A percentile compares a stretch with the other conserved stretches of the same genome.
phyloP scores from a whole-genome alignment of 371 early-diverging fungal species.

The Circinella umbellata region DNA sequence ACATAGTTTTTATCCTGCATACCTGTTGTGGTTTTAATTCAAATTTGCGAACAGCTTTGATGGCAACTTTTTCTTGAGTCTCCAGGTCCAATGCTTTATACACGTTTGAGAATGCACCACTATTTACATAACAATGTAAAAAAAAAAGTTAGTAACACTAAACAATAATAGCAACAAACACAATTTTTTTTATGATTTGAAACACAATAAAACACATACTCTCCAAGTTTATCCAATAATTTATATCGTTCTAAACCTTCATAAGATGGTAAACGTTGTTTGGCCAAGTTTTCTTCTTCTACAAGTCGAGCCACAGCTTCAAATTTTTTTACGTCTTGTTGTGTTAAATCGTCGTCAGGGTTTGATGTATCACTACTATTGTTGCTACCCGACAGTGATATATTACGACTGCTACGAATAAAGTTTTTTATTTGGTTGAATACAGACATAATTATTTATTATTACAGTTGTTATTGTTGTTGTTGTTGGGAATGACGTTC shows the following conservation, averaged over 20 bases:
- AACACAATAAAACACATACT: constrained; percentile 38
- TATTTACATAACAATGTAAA: constrained; percentile 17
- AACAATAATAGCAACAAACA: background rate
- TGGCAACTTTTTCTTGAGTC: constrained; percentile 66
- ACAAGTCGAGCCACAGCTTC: constrained; percentile 26
- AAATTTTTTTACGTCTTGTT: constrained; percentile 25
- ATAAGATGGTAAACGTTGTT: constrained; percentile 21
- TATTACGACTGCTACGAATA: constrained; percentile 14
- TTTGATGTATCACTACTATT: background rate
- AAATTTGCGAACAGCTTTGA: constrained; percentile 73
- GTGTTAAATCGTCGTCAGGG: constrained; percentile 3
- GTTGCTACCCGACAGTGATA: background rate
- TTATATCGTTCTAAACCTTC: constrained; percentile 48
- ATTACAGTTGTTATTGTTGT: no score
- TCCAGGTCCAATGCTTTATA: constrained; percentile 65
- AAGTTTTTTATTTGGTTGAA: constrained; percentile 21
- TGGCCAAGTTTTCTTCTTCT: constrained; percentile 25
- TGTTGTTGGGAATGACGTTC: no score
- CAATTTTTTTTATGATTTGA: no score
- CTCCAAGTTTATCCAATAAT: constrained; percentile 60
- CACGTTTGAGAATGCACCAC: constrained; percentile 82
- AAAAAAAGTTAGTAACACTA: constrained; percentile 4
- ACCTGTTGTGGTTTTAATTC: constrained; percentile 38
- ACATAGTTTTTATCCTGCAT: background rate
- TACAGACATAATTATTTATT: constrained; percentile 5